A percentile compares a stretch with the other conserved stretches of the same genome.
These are phyloP conservation scores for Cylindricascospora bacillispora DNA, from an alignment of 1,139 yeast species.

Conservation along the genomic window DNA sequence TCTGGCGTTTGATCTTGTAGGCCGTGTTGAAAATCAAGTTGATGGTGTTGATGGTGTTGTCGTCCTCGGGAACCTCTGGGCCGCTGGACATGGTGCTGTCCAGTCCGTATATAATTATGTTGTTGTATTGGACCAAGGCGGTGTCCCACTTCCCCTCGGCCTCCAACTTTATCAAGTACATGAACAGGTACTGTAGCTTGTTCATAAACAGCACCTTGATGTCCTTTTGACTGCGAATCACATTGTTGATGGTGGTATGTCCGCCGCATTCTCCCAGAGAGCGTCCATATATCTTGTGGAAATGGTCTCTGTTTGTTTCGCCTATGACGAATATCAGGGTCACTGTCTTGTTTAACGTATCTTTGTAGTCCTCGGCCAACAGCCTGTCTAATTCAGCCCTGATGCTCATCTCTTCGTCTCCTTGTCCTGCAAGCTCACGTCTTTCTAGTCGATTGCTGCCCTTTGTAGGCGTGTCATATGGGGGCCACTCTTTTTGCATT, in stretches of 20 bases:
- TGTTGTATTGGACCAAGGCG: constrained; percentile 7
- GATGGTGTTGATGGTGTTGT: constrained; percentile 10
- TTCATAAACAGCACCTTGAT: constrained; percentile 21
- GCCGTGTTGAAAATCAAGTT: constrained; percentile 17
- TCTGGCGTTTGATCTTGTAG: constrained; percentile 12
- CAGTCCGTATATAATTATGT: constrained; percentile 19
- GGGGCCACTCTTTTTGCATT: too few species aligned
- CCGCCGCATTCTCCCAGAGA: too few species aligned
- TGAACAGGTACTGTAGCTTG: constrained; percentile 21
- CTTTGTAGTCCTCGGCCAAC: constrained; percentile 5
- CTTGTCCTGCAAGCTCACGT: too few species aligned
- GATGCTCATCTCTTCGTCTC: constrained; percentile 5
- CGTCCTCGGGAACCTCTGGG: constrained; percentile 1
- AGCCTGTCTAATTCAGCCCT: constrained; percentile 4
- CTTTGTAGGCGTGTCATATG: too few species aligned
- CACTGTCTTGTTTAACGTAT: constrained; percentile 5
- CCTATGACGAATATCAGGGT: constrained; percentile 19
- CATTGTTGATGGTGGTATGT: constrained; percentile 13
- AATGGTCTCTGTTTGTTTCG: too few species aligned
- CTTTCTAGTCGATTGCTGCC: too few species aligned
- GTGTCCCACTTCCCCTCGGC: constrained; percentile 8
- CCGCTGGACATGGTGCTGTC: constrained; percentile 11
- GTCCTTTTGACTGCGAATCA: constrained; percentile 10
- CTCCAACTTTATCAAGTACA: constrained; percentile 24
- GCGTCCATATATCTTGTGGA: too few species aligned